These are phyloP conservation scores for Aspergillus egyptiacus DNA, from an alignment of 495 filamentous ascomycete genomes.

Conservation along the genomic window DNA sequence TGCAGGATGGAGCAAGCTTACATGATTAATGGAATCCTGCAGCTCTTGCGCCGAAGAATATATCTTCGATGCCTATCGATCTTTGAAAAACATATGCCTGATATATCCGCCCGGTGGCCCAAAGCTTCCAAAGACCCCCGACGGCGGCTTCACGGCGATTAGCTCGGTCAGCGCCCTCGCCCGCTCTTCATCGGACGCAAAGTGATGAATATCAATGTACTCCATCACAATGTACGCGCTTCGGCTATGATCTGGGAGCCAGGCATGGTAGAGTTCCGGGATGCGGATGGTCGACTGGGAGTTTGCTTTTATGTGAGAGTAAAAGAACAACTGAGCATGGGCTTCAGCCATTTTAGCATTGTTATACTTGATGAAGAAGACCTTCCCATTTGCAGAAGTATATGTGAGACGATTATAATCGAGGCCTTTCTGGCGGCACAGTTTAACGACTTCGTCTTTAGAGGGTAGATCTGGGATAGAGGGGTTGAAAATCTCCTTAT, in stretches of 20 bases:
- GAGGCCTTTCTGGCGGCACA: not conserved
- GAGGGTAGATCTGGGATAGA: not conserved
- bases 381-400: not conserved
- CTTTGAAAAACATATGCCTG: too few species aligned
- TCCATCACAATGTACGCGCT: not conserved
- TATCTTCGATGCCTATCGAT: too few species aligned
- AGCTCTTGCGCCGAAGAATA: too few species aligned
- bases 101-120: too few species aligned
- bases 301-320: not conserved
- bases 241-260: not conserved
- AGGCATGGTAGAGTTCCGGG: not conserved
- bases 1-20: too few species aligned
- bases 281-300: not conserved
- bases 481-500: not conserved
- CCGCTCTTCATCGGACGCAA: not conserved
- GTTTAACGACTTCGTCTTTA: not conserved
- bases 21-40: too few species aligned
- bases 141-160: not conserved
- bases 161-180: not conserved
- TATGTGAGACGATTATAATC: not conserved
- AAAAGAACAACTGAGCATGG: not conserved
- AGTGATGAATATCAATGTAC: not conserved
- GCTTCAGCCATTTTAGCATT: not conserved
- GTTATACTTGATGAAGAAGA: conserved; percentile 1
- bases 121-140: not conserved